A percentile compares a stretch with the other conserved stretches of the same genome.
Evolutionary conservation across 305 asterid species (phyloP).

Genomic region (Fraxinus sp.): DNA sequence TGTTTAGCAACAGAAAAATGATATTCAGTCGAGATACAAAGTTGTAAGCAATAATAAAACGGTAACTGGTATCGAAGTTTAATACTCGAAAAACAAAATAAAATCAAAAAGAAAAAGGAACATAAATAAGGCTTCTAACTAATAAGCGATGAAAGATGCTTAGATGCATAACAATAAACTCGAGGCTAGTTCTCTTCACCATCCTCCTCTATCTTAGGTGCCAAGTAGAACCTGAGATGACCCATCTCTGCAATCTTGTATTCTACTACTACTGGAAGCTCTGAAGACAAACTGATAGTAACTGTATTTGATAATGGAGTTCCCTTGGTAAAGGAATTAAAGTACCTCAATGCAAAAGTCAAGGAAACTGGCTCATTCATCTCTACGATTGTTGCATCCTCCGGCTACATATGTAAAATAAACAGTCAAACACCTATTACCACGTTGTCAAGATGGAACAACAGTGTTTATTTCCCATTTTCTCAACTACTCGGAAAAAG

Average conservation of each 20-base stretch:
- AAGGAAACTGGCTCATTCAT: constrained; percentile 92
- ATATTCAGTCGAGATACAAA: neutral
- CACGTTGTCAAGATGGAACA: neutral
- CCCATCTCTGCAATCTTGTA: constrained; percentile 99
- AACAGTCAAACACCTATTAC: constrained; percentile 1
- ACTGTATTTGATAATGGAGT: constrained; percentile 73
- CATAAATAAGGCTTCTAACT: neutral
- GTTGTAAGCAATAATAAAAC: neutral
- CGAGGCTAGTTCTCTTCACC: constrained; percentile 63
- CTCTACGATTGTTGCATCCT: constrained; percentile 81
- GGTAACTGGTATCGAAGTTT: neutral
- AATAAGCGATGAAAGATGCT: neutral
- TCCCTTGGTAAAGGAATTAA: constrained; percentile 94
- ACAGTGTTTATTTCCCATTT: neutral
- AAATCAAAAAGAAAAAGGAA: neutral
- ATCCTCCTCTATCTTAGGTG: constrained; percentile 93
- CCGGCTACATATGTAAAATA: constrained; percentile 53
- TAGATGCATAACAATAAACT: neutral
- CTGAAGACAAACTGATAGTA: constrained; percentile 78
- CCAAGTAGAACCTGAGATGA: constrained; percentile 76
- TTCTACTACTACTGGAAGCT: constrained; percentile 92
- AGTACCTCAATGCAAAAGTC: constrained; percentile 80
- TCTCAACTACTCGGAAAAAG: neutral
- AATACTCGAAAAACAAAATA: neutral
- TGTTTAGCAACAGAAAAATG: neutral